Base-by-base conservation (phyloP, 192 early-diverging fungal species). In the Funneliformis mosseae region DNA sequence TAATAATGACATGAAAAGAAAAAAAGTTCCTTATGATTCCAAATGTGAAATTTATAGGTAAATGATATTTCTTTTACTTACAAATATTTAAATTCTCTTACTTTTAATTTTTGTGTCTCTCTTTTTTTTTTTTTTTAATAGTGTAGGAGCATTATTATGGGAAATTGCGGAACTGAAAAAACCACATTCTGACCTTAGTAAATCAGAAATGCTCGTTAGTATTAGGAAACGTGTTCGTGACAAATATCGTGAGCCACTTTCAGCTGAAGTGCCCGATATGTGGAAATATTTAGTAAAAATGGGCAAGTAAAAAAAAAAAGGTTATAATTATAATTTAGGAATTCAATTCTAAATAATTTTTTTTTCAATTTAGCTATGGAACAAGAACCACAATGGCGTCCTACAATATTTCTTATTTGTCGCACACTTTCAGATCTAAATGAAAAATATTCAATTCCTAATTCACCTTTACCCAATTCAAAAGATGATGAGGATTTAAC, bases 1-100 rank as follows among this genome's bases (percentile, higher is more conserved):
- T 45, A 45, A 5, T 55, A 18, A 55, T 55, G 16, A 21, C 21
- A 55, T 55, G 1, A 55, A 69, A 39, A 38, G 18, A 38, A 39
- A 69, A 21, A 42, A 69, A 42, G 18, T 39, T 39, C 67, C 33
- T 39, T 39, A 69, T 69, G 27, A 69, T 69, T 39, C 38, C 41
- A 39, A 41, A 61, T 76, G 55, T 38, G 64, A 78, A 78, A 68
- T 68, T 28, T 66, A 78, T 12, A 68, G 77, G 77, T 78, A 78
- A 63, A 63, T 63, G 0, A 33, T 33, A 33, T 33, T 33, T 33
- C 33, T 33, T 33, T n/a, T n/a, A n/a, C n/a, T n/a, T n/a, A n/a
- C n/a, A n/a, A n/a, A n/a, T n/a, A n/a, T n/a, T n/a, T n/a, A n/a
- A n/a, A n/a, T n/a, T n/a, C 33, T 33, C 33, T 33, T 33, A 33